phyloP scores from a whole-genome alignment of 2,329 filamentous ascomycete species.

The Fusarium caatingaense region DNA sequence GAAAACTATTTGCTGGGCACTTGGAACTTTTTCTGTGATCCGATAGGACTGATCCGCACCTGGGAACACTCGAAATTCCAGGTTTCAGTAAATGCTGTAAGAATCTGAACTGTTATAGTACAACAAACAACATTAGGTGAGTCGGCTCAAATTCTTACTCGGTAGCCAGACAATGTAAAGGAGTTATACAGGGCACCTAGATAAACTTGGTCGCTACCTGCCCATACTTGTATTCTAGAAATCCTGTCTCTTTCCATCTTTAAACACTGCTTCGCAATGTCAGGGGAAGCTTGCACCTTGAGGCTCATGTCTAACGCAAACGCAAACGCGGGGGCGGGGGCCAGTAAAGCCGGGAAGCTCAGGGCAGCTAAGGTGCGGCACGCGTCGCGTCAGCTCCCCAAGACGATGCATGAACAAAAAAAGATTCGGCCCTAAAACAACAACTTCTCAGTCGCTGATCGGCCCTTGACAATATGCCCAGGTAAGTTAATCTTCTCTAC shows the following conservation, averaged over 20 bases:
- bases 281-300: not conserved
- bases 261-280: not conserved
- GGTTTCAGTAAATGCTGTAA: not conserved
- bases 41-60: not conserved
- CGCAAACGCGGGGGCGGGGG: constrained; percentile 37
- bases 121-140: not conserved
- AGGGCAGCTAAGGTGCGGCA: constrained; percentile 33
- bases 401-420: constrained; percentile 22
- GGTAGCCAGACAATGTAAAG: not conserved
- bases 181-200: not conserved
- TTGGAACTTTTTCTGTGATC: constrained; percentile 10
- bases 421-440: constrained; percentile 31
- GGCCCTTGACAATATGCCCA: constrained; percentile 42
- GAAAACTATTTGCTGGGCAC: not conserved
- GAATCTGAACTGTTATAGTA: not conserved
- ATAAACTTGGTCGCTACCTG: not conserved
- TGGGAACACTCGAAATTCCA: not conserved
- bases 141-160: not conserved
- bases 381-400: constrained; percentile 38
- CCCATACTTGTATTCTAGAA: not conserved
- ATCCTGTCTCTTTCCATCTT: not conserved
- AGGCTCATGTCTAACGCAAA: constrained; percentile 32
- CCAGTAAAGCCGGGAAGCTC: constrained; percentile 9
- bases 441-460: constrained; percentile 19
- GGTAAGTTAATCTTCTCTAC: constrained; percentile 19